Evolutionary conservation across 257 asterid genomes (phyloP).

Genomic region (Solanum chaucha): DNA sequence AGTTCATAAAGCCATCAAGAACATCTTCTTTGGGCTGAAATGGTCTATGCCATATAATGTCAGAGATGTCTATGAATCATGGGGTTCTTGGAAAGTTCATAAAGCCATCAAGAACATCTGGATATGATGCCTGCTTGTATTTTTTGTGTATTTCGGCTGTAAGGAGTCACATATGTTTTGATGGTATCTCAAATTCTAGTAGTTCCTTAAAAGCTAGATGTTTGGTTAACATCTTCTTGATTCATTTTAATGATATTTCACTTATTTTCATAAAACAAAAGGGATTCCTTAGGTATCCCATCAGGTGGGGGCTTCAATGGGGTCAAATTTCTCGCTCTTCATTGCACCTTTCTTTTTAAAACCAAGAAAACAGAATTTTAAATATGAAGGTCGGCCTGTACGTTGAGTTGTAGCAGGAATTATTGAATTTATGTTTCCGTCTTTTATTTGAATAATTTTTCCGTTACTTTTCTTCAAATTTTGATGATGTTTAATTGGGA

Average conservation of each 20-base stretch:
- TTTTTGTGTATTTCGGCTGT: not conserved
- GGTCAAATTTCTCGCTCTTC: not conserved
- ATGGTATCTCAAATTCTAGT: not conserved
- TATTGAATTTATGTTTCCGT: not conserved
- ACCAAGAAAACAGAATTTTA: not conserved
- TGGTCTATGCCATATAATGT: not conserved
- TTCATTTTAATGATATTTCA: not conserved
- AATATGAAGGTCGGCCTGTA: not conserved
- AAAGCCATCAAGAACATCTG: not conserved
- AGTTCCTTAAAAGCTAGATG: not conserved
- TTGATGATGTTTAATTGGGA: not conserved
- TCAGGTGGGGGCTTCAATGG: not conserved
- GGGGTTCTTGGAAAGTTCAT: not conserved
- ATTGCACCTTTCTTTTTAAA: not conserved
- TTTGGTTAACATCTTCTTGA: not conserved
- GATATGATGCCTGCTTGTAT: not conserved
- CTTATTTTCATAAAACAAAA: not conserved
- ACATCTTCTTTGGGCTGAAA: not conserved
- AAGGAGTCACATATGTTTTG: not conserved
- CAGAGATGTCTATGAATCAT: not conserved
- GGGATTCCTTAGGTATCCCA: not conserved
- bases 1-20: not conserved
- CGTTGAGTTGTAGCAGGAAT: not conserved
- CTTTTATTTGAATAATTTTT: not conserved
- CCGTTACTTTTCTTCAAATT: not conserved